Evolutionary conservation across 2,329 filamentous ascomycete genomes (phyloP).

Genomic region (Mollisiaceae sp.): DNA sequence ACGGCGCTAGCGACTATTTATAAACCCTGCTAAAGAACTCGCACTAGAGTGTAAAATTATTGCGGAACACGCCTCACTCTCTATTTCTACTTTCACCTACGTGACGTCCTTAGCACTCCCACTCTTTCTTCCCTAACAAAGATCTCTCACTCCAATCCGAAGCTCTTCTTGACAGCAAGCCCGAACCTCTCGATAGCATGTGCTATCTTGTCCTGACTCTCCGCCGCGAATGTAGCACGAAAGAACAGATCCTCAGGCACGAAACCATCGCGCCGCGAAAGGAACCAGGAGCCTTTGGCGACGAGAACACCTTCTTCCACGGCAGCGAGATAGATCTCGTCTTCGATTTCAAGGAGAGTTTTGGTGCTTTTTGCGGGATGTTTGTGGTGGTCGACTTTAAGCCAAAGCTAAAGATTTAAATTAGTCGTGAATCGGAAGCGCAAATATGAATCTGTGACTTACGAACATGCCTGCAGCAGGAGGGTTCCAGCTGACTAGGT

Average conservation of each 20-base stretch:
- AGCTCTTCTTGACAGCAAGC: conserved; percentile 68
- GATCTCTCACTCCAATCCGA: conserved; percentile 45
- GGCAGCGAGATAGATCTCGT: conserved; percentile 80
- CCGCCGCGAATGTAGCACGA: conserved; percentile 86
- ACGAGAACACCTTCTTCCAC: conserved; percentile 80
- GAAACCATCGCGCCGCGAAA: conserved; percentile 67
- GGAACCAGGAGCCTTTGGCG: conserved; percentile 90
- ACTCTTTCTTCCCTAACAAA: background rate
- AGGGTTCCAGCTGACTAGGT: conserved; percentile 78
- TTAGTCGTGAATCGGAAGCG: conserved; percentile 8
- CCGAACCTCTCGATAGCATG: conserved; percentile 79
- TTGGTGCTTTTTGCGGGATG: conserved; percentile 65
- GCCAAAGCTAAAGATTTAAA: conserved; percentile 55
- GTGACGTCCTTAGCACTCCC: too few relatives aligned
- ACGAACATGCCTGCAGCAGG: conserved; percentile 95
- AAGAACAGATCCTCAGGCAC: conserved; percentile 69
- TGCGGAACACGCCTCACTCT: too few relatives aligned
- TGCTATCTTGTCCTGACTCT: conserved; percentile 71
- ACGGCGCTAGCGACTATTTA: too few relatives aligned
- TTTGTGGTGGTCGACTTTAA: conserved; percentile 67
- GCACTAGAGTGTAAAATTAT: too few relatives aligned
- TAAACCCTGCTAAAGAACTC: too few relatives aligned
- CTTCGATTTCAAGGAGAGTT: conserved; percentile 72
- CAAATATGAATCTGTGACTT: conserved; percentile 48
- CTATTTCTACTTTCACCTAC: too few relatives aligned